Conservation (phyloP, 1,139 yeast genomes). For the Hyphopichia khmerensis region DNA sequence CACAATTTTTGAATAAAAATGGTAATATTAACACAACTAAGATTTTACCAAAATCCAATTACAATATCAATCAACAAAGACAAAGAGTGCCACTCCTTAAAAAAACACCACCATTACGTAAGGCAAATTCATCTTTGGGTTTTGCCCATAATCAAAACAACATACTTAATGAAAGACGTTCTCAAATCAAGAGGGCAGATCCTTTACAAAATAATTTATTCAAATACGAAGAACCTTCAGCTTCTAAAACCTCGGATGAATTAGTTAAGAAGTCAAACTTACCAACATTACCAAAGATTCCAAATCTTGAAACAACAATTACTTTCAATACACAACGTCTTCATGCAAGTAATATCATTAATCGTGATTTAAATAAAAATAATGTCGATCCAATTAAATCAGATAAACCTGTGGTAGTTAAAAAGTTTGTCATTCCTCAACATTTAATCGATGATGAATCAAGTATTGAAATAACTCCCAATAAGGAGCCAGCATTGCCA, state of each 20-base stretch:
- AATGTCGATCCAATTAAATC: constrained; percentile 38
- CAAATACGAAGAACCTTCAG: constrained; percentile 8
- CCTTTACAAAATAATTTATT: constrained; percentile 3
- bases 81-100: not conserved
- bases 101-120: constrained; percentile 26
- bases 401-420: constrained; percentile 4
- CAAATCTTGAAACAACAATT: constrained; percentile 15
- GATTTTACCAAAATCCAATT: not conserved
- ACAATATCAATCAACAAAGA: not conserved
- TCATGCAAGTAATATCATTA: constrained; percentile 19
- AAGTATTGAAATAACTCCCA: constrained; percentile 40
- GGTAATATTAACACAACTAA: not conserved
- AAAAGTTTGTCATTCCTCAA: constrained; percentile 16
- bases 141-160: constrained; percentile 19
- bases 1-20: not conserved
- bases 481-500: constrained; percentile 23
- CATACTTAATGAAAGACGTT: constrained; percentile 3
- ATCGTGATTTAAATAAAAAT: constrained; percentile 13
- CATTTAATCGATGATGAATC: constrained; percentile 27
- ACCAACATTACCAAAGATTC: constrained; percentile 5
- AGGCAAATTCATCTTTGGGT: constrained; percentile 43
- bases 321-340: constrained; percentile 20
- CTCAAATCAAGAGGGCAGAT: not conserved
- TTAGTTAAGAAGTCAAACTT: constrained; percentile 14
- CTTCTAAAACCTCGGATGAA: constrained; percentile 19